Evolutionary conservation across 179 eudicot genomes (phyloP), one percentile per base, ranked within the genome.

Genomic region (Pouteria campechiana): DNA sequence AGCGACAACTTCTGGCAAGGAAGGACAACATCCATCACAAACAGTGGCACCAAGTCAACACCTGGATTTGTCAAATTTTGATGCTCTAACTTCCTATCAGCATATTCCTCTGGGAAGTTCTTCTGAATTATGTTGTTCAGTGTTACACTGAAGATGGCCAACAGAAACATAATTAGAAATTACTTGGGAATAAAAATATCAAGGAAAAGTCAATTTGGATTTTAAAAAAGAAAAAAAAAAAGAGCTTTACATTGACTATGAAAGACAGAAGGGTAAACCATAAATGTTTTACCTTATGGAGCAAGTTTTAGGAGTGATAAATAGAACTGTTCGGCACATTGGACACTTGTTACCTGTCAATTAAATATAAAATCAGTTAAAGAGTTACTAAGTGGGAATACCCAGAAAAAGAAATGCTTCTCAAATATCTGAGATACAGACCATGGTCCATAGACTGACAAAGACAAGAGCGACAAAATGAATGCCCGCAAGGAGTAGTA

Each of bases 401-500:
- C 13, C 17, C 19, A 40, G 22, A 37, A 31, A 14, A 10, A 25
- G 35, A 27, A 30, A 28, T 31, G n/a, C n/a, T n/a, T n/a, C n/a
- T n/a, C n/a, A n/a, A n/a, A n/a, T n/a, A n/a, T n/a, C n/a, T n/a
- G n/a, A n/a, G 32, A 46, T 45, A 45, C 76, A 64, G 54, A 93
- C 99, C 80, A 67, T 93, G 66, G 54, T 93, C 99, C 99, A 93
- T 88, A 30, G 97, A 65, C 65, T 93, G 99, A 71, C 88, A 88
- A 49, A 93, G 70, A 74, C 99, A 93, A 29, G 97, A 69, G 15
- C 97, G 96, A 55, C 99, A 93, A 55, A 88, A 93, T 1, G 99
- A 76, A 63, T 93, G 99, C 41, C 99, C 99, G 52, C 99, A 93
- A 16, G 99, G 82, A 57, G 99, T 93, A 48, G 99, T 93, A 46